Evolutionary conservation across 192 early-diverging fungal species (phyloP).

Genomic region (Coemansia interrupta): DNA sequence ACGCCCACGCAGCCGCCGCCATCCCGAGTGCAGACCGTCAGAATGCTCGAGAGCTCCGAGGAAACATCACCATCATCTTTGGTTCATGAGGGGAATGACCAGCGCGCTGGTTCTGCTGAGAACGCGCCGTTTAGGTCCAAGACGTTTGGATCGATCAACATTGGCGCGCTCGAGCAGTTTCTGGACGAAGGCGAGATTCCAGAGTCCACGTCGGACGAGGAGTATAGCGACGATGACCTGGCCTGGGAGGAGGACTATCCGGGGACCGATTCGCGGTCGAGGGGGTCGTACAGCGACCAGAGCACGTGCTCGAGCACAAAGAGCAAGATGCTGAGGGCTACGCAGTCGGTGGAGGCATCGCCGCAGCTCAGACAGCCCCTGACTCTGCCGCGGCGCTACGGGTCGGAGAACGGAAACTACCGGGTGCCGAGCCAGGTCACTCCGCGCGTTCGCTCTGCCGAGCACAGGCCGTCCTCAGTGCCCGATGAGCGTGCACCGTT

Average conservation of each 20-base stretch:
- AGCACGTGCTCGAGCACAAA: conserved; percentile 24
- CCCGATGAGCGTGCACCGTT: conserved; percentile 32
- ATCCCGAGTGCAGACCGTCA: background rate
- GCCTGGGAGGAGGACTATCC: conserved; percentile 34
- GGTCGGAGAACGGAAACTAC: background rate
- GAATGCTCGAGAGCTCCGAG: background rate
- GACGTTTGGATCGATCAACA: conserved; percentile 38
- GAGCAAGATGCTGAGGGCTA: background rate
- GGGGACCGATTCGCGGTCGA: conserved; percentile 1
- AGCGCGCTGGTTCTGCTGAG: background rate
- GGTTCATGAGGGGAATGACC: background rate
- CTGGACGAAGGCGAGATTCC: conserved; percentile 46
- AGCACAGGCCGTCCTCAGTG: conserved; percentile 2
- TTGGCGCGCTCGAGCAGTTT: conserved; percentile 43
- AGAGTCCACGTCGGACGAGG: conserved; percentile 36
- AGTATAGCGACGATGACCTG: conserved; percentile 14
- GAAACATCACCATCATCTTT: background rate
- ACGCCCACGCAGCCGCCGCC: conserved; percentile 14
- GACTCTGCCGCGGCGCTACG: background rate
- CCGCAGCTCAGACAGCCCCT: background rate
- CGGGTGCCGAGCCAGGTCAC: conserved; percentile 2
- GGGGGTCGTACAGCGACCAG: conserved; percentile 9
- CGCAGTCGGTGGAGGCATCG: no score
- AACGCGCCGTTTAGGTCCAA: background rate
- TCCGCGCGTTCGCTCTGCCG: conserved; percentile 12